Conservation (phyloP, 108 stramenopile species). For the Ochromonas danica region DNA sequence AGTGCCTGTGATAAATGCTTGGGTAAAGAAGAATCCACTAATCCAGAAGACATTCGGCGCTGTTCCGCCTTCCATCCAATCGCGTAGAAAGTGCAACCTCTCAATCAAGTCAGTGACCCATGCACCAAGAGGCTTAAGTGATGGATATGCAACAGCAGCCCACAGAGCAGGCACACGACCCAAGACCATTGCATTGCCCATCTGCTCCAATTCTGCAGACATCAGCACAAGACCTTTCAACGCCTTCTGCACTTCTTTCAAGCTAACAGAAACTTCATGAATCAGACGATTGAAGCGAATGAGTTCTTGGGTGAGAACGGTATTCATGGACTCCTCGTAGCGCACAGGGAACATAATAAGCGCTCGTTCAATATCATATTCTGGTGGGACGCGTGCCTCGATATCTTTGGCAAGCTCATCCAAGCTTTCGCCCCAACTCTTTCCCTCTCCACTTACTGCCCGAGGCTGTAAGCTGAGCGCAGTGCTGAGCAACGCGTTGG, state of each 20-base stretch:
- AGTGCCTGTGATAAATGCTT: slow-evolving; percentile 67
- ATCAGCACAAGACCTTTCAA: slow-evolving; percentile 65
- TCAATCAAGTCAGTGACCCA: slow-evolving; percentile 62
- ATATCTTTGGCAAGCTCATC: slow-evolving; percentile 60
- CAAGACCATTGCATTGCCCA: slow-evolving; percentile 64
- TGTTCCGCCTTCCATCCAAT: slow-evolving; percentile 50
- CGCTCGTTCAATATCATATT: slow-evolving; percentile 62
- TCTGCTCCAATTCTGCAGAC: slow-evolving; percentile 61
- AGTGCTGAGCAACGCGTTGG: slow-evolving; percentile 54
- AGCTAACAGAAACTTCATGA: slow-evolving; percentile 40
- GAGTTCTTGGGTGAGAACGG: slow-evolving; percentile 65
- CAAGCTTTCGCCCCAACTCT: slow-evolving; percentile 56
- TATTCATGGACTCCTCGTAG: slow-evolving; percentile 69
- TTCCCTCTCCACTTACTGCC: slow-evolving; percentile 47
- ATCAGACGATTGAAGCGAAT: slow-evolving; percentile 61
- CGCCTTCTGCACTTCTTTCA: slow-evolving; percentile 59
- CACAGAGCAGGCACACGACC: slow-evolving; percentile 57
- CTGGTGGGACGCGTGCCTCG: slow-evolving; percentile 45
- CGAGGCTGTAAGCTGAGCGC: slow-evolving; percentile 64
- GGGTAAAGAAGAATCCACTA: slow-evolving; percentile 65
- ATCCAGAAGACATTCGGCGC: slow-evolving; percentile 60
- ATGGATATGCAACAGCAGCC: slow-evolving; percentile 58
- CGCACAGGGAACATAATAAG: slow-evolving; percentile 61
- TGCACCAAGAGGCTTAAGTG: slow-evolving; percentile 62
- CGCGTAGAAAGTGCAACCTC: slow-evolving; percentile 51